Percentiles rank a stretch among this genome's conserved stretches.
Evolutionary conservation across 495 filamentous ascomycete species (phyloP).

Genomic region (Xylaria cubensis): DNA sequence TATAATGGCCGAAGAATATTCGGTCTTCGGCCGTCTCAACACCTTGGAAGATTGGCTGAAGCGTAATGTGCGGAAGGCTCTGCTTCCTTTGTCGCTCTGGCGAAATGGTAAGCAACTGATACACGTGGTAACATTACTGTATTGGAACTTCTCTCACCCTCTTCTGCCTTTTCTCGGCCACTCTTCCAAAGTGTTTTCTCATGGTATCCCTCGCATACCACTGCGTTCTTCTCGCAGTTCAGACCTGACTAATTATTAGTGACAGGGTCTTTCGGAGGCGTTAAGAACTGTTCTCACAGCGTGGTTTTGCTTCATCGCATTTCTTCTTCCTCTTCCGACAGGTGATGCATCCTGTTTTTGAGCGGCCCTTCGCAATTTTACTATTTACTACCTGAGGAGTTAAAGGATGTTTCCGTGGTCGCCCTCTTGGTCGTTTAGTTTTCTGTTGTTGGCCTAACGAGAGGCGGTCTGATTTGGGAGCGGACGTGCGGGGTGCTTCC

Average conservation of each 20-base stretch:
- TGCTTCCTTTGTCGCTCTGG: constrained; percentile 52
- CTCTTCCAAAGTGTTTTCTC: constrained; percentile 87
- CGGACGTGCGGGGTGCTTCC: constrained; percentile 47
- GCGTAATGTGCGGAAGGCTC: constrained; percentile 63
- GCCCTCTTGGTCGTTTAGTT: constrained; percentile 70
- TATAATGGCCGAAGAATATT: constrained; percentile 86
- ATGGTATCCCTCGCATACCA: constrained; percentile 92
- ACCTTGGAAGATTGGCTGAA: constrained; percentile 82
- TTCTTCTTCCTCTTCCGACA: constrained; percentile 95
- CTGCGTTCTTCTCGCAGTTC: constrained; percentile 93
- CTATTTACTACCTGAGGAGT: constrained; percentile 53
- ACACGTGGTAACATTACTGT: neutral
- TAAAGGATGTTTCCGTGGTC: constrained; percentile 84
- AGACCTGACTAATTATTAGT: constrained; percentile 59
- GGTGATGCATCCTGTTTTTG: constrained; percentile 93
- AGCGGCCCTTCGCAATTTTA: constrained; percentile 85
- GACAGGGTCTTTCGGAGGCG: constrained; percentile 26
- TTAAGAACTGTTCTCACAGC: constrained; percentile 58
- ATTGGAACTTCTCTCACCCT: constrained; percentile 59
- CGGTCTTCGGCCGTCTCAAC: constrained; percentile 86
- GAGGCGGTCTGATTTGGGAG: constrained; percentile 31
- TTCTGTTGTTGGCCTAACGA: constrained; percentile 41
- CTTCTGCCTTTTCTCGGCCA: constrained; percentile 76
- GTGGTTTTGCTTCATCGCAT: constrained; percentile 92
- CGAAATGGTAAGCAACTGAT: constrained; percentile 37